Percentiles rank a stretch among this genome's conserved stretches.
phyloP scores from a whole-genome alignment of 176 grass and related monocot genomes.

The Carex parvula region DNA sequence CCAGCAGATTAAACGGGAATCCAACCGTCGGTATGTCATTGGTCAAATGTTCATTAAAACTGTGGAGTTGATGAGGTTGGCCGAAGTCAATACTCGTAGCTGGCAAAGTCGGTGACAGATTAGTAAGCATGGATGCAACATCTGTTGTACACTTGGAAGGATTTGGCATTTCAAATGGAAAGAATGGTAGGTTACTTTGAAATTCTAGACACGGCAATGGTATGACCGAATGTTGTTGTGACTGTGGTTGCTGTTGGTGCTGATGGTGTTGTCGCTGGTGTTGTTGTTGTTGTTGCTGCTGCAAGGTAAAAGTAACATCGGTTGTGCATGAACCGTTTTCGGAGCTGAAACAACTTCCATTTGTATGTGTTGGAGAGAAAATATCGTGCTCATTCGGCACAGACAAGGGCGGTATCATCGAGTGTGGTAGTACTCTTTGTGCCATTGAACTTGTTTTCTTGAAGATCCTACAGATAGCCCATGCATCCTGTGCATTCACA shows the following conservation, averaged over 20 bases:
- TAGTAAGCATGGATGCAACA: slow-evolving; percentile 65
- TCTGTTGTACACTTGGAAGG: slow-evolving; percentile 44
- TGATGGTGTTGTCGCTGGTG: slow-evolving; percentile 38
- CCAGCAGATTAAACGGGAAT: slow-evolving; percentile 53
- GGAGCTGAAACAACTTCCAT: slow-evolving; percentile 32
- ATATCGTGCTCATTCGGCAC: slow-evolving; percentile 37
- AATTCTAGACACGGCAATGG: slow-evolving; percentile 10
- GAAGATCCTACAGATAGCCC: slow-evolving; percentile 97
- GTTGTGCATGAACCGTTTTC: slow-evolving; percentile 49
- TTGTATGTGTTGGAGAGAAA: slow-evolving; percentile 31
- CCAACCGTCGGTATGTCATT: slow-evolving; percentile 17
- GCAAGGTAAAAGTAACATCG: slow-evolving; percentile 37
- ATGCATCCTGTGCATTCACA: slow-evolving; percentile 66
- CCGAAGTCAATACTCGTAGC: slow-evolving; percentile 59
- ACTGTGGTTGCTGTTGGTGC: slow-evolving; percentile 34
- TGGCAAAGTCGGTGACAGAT: slow-evolving; percentile 36
- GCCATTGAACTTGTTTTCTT: slow-evolving; percentile 83
- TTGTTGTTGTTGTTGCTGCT: slow-evolving; percentile 44
- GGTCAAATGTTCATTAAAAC: slow-evolving; percentile 24
- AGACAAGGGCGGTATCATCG: slow-evolving; percentile 53
- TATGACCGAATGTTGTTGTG: slow-evolving; percentile 24
- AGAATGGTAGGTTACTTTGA: slow-evolving; percentile 24
- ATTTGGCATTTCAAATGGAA: slow-evolving; percentile 28
- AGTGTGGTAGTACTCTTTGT: slow-evolving; percentile 75
- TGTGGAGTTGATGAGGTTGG: slow-evolving; percentile 34